Base-by-base conservation (phyloP, 1,139 yeast species). In the Saccharomycopsis phalli region DNA sequence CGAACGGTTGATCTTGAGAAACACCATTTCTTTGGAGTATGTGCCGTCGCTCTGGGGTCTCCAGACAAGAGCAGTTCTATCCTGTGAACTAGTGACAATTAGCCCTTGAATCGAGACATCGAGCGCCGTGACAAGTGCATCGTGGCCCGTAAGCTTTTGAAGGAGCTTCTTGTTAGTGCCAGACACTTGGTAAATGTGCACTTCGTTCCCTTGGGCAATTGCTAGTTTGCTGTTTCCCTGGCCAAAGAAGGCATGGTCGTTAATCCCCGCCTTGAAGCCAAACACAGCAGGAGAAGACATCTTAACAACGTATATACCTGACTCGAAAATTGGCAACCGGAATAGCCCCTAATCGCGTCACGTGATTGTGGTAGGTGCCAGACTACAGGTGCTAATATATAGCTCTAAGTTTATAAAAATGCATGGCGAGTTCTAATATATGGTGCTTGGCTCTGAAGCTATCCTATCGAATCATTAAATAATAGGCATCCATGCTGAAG, bases 31-130 rank as follows among this genome's bases (percentile, higher is more conserved):
- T 37, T 96, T 95, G 65, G 82, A 87, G 62, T 76, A 72, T 7
- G 69, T 49, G 3, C 79, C 80, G 54, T 72, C 75, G 40, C 68
- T 56, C 60, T 71, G 64, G 40, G 81, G 81, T 50, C 84, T 91
- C 97, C 97, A 91, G 14, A 93, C 99, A 53, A 88, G 73, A 4
- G 98, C 98, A 55, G 93, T 93, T 61, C 99, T 74, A 61, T 93
- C 99, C 63, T 93, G 97, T 4, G 98, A 88, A 59, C 97, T 88
- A 22, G 98, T 91, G 53, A 91, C 93, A 52, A 93, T 84, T 56
- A 81, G 77, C 34, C 96, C 96, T 52, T 84, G 86, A 20, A 75
- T 69, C 20, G 95, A 82, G 52, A 93, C 79, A 56, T 93, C 99
- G 29, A 93, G 87, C 0, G 96, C 87, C 10, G 98, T 91, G 37